Base-by-base conservation (phyloP, 495 filamentous ascomycete genomes). In the Aspergillus mulundensis region DNA sequence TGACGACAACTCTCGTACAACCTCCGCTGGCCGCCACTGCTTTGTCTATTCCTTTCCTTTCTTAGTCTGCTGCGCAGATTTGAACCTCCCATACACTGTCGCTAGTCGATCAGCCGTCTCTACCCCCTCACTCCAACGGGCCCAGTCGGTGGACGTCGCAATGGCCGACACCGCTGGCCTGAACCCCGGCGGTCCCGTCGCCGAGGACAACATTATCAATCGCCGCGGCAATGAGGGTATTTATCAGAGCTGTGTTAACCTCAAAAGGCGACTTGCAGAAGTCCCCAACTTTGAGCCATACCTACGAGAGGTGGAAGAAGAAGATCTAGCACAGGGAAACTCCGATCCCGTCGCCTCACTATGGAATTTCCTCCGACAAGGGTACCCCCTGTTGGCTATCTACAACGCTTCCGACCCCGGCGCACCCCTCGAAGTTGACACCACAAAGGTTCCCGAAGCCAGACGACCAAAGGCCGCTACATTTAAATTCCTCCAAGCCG, bases 121-220 rank as follows among this genome's bases (percentile, higher is more conserved):
- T 49, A 15, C 24, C 19, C n/a, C 28, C 39, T 8, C 21, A 61
- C 62, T 62, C 53, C 5, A 46, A 53, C 57, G 53, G 56, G 58
- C 56, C 53, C 50, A 57, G 50, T 66, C 60, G 57, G 61, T 68
- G 58, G 56, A 59, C 58, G 50, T 59, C 60, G 61, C 65, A 24
- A 76, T 76, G 73, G 68, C 67, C 60, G 71, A 74, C 47, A 56
- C 68, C 62, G 66, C 66, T 55, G 54, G 60, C 34, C 63, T 68
- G 59, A 72, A 61, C 59, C 32, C 32, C 32, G 81, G 80, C 59
- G 84, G 79, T 49, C 84, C 81, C 43, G 81, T 91, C 54, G 84
- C 88, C 34, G 87, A 87, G 63, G 81, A 88, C 69, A 95, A 92
- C 67, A 95, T 98, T 71, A 95, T 97, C 77, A 98, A 97, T 71